Evolutionary conservation across 164 flowering plant species (phyloP).

Genomic region (Vitis riparia): DNA sequence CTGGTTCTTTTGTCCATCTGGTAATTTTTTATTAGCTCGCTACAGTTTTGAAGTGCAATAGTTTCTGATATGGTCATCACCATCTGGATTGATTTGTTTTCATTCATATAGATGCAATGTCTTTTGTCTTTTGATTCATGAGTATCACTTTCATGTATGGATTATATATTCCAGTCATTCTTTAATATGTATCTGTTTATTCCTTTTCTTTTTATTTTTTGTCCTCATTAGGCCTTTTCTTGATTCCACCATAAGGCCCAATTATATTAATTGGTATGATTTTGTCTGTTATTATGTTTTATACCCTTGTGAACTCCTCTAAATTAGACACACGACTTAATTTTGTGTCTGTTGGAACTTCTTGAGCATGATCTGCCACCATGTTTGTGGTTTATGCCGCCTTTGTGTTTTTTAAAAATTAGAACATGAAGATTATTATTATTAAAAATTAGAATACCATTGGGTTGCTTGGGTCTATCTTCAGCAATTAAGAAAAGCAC

Average conservation of each 20-base stretch:
- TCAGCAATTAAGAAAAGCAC: no score
- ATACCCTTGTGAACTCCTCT: neutral
- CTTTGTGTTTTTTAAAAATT: no score
- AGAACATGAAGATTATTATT: no score
- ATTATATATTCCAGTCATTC: neutral
- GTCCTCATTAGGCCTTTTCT: neutral
- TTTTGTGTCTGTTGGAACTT: neutral
- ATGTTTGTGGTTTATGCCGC: no score
- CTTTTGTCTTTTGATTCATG: neutral
- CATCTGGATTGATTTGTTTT: no score
- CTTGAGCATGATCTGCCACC: neutral
- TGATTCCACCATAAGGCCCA: neutral
- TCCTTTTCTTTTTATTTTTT: neutral
- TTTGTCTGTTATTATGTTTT: conserved; percentile 1
- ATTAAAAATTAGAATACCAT: no score
- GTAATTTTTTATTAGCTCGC: no score
- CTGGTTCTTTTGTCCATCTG: neutral
- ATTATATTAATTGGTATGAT: neutral
- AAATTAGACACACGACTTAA: no score
- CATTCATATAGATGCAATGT: no score
- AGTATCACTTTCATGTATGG: conserved; percentile 5
- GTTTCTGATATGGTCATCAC: no score
- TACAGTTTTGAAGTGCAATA: no score
- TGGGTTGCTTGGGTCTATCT: no score
- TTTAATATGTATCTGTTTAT: neutral